Evolutionary conservation across 805 yeast species (phyloP).

Genomic region (Lipomyces kockii): DNA sequence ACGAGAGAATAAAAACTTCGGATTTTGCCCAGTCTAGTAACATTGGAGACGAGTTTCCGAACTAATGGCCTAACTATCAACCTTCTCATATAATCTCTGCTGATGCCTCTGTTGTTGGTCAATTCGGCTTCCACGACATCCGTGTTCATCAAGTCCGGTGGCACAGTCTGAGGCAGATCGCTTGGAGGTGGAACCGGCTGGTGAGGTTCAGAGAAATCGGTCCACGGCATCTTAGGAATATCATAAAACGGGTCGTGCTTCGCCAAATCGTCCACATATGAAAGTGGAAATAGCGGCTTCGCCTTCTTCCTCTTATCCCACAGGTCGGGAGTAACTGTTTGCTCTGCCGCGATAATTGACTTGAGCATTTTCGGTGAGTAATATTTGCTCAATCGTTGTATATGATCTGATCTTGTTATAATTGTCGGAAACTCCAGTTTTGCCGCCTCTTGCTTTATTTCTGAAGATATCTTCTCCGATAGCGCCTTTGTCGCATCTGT

Average conservation of each 20-base stretch:
- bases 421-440: conserved; percentile 5
- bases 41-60: conserved; percentile 78
- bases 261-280: conserved; percentile 70
- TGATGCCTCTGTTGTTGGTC: conserved; percentile 8
- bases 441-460: not conserved
- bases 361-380: conserved; percentile 82
- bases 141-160: conserved; percentile 35
- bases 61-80: conserved; percentile 15
- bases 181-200: conserved; percentile 56
- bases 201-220: conserved; percentile 55
- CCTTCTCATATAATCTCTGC: conserved; percentile 13
- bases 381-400: conserved; percentile 54
- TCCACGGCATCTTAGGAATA: conserved; percentile 54
- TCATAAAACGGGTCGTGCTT: conserved; percentile 79
- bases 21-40: conserved; percentile 90
- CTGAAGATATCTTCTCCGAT: not conserved
- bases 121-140: conserved; percentile 2
- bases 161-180: conserved; percentile 37
- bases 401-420: conserved; percentile 11
- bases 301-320: conserved; percentile 53
- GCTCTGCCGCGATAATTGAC: conserved; percentile 80
- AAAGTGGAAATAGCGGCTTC: conserved; percentile 66
- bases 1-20: conserved; percentile 80
- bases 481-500: not conserved
- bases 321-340: conserved; percentile 68